Base-by-base conservation (phyloP, 2,329 filamentous ascomycete genomes). In the Cladophialophora bantiana region DNA sequence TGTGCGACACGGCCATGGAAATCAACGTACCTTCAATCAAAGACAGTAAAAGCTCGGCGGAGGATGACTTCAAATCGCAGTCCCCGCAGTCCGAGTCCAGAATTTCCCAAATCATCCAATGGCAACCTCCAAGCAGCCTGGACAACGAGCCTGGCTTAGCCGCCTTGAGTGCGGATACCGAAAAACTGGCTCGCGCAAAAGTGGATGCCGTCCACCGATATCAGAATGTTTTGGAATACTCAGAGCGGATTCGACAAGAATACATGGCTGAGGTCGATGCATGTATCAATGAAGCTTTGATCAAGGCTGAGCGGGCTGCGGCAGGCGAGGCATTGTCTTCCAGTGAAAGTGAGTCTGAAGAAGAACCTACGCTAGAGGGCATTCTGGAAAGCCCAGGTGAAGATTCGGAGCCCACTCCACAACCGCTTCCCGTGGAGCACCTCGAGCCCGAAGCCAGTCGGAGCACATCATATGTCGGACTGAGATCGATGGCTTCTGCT, bases 81-180 rank as follows among this genome's bases (percentile, higher is more conserved):
- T 99, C 95, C 4, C 95, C 95, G 0, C 92, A 97, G 75, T 99
- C 96, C 0, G 95, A 99, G 77, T 95, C 92, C 52, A 89, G 94
- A 36, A 96, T 98, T 73, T 91, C 92, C 1, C 95, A 99, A 78
- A 94, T 99, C 5, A 78, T 96, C 72, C 93, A 97, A 77, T 99
- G 96, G 95, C 93, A 97, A 75, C 97, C 94, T 4, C 95, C 95
- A 0, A 94, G 92, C 73, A 91, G 90, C 58, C 81, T 97, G 15
- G 95, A 99, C 69, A 93, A 97, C 76, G 94, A 98, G 76, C 92
- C 96, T 75, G 95, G 95, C 0, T 82, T 99, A 31, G 90, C 93
- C 42, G 79, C 93, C 32, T 82, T 99, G n/a, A 97, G 93, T 76
- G 86, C 91, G 13, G 95, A 99, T 75, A 98, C 94, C 0, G 93